These are phyloP conservation scores for Madurella mycetomatis DNA, from an alignment of 2,329 filamentous ascomycete species.

Conservation along the genomic window DNA sequence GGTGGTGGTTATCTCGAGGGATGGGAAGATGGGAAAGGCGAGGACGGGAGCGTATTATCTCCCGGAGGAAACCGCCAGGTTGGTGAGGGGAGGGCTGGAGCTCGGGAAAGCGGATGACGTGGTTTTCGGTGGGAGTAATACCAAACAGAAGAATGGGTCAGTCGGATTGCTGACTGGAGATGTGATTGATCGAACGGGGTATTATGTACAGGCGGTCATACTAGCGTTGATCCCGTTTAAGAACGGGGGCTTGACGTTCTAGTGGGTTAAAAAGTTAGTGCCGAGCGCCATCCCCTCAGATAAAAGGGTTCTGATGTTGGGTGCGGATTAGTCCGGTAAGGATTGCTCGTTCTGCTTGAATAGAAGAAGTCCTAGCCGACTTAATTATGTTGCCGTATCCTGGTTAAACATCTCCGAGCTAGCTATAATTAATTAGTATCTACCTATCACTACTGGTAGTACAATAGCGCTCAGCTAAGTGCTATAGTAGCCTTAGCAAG, in stretches of 20 bases:
- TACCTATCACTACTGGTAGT: too few species aligned
- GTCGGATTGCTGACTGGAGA: slow-evolving; percentile 39
- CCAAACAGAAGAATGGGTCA: slow-evolving; percentile 37
- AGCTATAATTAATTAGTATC: too few species aligned
- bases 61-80: slow-evolving; percentile 33
- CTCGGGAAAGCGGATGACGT: slow-evolving; percentile 38
- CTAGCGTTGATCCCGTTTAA: slow-evolving; percentile 39
- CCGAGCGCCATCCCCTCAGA: background rate
- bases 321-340: too few species aligned
- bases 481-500: too few species aligned
- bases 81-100: slow-evolving; percentile 37
- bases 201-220: slow-evolving; percentile 38
- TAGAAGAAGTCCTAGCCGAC: too few species aligned
- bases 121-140: slow-evolving; percentile 35
- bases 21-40: slow-evolving; percentile 33
- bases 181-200: slow-evolving; percentile 33
- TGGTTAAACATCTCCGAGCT: too few species aligned
- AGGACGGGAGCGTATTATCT: slow-evolving; percentile 37
- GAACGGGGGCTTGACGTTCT: slow-evolving; percentile 34
- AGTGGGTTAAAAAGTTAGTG: background rate
- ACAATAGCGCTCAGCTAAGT: too few species aligned
- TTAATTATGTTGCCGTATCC: too few species aligned
- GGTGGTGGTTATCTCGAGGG: slow-evolving; percentile 33
- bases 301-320: too few species aligned
- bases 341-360: too few species aligned